Evolutionary conservation across 2,329 filamentous ascomycete genomes (phyloP).

Genomic region (Penicillium brevicompactum): DNA sequence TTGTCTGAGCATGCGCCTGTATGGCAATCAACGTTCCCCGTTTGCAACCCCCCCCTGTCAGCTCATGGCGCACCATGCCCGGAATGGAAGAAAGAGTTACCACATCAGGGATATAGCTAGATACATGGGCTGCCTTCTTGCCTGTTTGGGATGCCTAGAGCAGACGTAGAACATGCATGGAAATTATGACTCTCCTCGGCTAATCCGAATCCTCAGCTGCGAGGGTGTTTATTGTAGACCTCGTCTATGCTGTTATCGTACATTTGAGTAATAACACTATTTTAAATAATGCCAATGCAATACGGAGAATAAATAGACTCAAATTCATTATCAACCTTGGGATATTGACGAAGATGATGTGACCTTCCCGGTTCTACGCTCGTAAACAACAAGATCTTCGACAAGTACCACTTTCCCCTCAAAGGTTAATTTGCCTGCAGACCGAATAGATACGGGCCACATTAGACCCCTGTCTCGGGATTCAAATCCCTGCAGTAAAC

Average conservation of each 20-base stretch:
- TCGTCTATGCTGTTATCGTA: neutral
- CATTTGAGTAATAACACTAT: too few relatives aligned
- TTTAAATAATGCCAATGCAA: too few relatives aligned
- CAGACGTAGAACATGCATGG: conserved; percentile 43
- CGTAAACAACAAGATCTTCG: neutral
- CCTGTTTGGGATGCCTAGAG: conserved; percentile 21
- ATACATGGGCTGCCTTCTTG: neutral
- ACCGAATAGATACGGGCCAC: neutral
- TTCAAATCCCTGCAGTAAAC: conserved; percentile 15
- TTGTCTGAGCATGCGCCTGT: conserved; percentile 9
- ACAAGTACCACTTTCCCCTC: neutral
- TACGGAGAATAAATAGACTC: too few relatives aligned
- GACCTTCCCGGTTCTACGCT: neutral
- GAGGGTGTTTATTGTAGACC: neutral
- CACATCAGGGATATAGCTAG: neutral
- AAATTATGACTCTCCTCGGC: conserved; percentile 30
- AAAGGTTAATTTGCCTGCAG: neutral
- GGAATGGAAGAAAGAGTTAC: too few relatives aligned
- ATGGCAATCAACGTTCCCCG: conserved; percentile 1
- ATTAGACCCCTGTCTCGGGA: conserved; percentile 11
- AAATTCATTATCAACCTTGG: too few relatives aligned
- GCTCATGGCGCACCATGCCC: conserved; percentile 1
- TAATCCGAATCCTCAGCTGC: neutral
- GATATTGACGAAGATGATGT: neutral
- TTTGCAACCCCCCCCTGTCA: conserved; percentile 8